A percentile compares a stretch with the other conserved stretches of the same genome.
phyloP scores from a whole-genome alignment of 495 filamentous ascomycete species.

The Cercophora samala region DNA sequence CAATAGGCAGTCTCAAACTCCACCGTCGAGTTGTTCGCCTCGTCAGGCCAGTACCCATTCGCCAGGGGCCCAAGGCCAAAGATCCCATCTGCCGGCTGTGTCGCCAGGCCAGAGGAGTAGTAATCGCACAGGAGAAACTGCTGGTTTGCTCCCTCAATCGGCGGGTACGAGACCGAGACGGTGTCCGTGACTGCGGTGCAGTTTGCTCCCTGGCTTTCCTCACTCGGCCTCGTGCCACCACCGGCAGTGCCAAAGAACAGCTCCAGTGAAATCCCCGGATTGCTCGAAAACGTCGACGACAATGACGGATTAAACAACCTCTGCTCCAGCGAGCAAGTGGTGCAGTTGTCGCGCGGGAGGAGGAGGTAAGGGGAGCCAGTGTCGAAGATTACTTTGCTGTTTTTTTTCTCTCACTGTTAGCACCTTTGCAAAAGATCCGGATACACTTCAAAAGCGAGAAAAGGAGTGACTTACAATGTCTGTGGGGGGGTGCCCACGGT shows the following conservation, averaged over 20 bases:
- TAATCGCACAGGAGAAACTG: constrained; percentile 27
- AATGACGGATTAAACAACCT: constrained; percentile 17
- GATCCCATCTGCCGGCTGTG: constrained; percentile 33
- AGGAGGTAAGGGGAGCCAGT: constrained; percentile 26
- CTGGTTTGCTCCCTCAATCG: constrained; percentile 10
- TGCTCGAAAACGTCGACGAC: constrained; percentile 21
- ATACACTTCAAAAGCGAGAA: too few species aligned
- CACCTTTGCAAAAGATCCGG: too few species aligned
- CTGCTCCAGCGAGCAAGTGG: constrained; percentile 19
- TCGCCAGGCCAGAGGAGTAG: constrained; percentile 23
- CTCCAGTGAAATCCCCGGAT: constrained; percentile 3
- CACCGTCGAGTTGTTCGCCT: background rate
- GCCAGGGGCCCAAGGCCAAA: constrained; percentile 28
- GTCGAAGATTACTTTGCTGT: constrained; percentile 31
- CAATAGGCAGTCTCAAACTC: constrained; percentile 13
- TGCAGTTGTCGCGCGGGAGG: constrained; percentile 27
- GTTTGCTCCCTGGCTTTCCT: constrained; percentile 19
- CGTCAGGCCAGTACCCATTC: constrained; percentile 5
- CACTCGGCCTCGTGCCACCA: constrained; percentile 23
- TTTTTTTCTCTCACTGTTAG: too few species aligned
- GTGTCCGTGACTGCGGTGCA: constrained; percentile 29
- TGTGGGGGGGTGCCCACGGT: constrained; percentile 28
- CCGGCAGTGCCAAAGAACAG: constrained; percentile 20
- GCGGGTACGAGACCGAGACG: constrained; percentile 26
- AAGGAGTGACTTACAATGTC: constrained; percentile 23